These are phyloP conservation scores for Lachnellula arida DNA, from an alignment of 2,329 filamentous ascomycete species.

Conservation along the genomic window DNA sequence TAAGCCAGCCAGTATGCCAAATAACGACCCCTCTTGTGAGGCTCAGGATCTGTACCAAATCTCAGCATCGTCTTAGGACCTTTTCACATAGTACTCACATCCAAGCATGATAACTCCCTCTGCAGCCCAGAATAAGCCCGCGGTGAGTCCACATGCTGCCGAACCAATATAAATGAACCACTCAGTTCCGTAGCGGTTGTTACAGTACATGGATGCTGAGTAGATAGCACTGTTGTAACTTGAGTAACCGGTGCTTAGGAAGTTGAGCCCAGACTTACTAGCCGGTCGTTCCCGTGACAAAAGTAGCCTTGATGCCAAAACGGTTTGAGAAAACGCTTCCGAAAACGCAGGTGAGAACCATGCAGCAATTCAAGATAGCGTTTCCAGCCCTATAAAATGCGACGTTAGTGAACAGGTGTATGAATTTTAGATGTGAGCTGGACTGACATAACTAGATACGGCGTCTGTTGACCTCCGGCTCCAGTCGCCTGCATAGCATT, in stretches of 20 bases:
- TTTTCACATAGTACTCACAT: constrained; percentile 10
- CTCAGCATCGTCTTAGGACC: no score
- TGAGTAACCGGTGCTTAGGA: no score
- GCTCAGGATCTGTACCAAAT: constrained; percentile 26
- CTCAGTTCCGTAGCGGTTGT: constrained; percentile 35
- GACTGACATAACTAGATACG: constrained; percentile 46
- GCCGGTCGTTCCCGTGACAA: constrained; percentile 38
- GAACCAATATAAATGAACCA: constrained; percentile 38
- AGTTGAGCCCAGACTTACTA: constrained; percentile 15
- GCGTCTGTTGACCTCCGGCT: constrained; percentile 39
- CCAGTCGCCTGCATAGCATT: constrained; percentile 39
- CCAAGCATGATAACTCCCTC: constrained; percentile 38
- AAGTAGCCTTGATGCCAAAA: constrained; percentile 35
- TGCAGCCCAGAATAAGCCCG: constrained; percentile 39
- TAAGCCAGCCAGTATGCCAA: constrained; percentile 37
- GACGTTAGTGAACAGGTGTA: background rate
- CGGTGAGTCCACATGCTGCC: constrained; percentile 36
- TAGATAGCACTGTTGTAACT: constrained; percentile 29
- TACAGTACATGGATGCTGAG: constrained; percentile 36
- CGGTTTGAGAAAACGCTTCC: constrained; percentile 35
- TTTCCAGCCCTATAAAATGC: constrained; percentile 38
- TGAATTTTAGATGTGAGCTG: background rate
- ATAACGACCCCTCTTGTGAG: constrained; percentile 22
- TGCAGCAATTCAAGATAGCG: constrained; percentile 40
- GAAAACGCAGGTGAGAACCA: constrained; percentile 39